Evolutionary conservation across 352 stramenopile species (phyloP), one percentile per base, ranked within the genome.

Genomic region (Pythium scleroteichum): DNA sequence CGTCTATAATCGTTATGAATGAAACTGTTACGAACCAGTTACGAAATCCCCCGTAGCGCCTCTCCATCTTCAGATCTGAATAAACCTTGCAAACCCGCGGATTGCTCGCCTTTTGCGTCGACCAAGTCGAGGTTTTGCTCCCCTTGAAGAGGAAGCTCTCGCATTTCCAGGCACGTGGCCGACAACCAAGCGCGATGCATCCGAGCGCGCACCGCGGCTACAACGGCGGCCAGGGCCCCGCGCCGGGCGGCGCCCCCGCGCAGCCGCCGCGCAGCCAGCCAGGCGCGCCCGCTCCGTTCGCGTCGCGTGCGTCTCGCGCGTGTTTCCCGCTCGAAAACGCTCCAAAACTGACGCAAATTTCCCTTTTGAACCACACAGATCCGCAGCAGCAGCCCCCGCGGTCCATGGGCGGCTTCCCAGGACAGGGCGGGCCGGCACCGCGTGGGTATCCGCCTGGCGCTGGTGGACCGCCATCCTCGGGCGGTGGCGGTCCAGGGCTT

Each of bases 161-260:
- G 47, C 47, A 35, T 53, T 53, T 53, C 33, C 33, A 35, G 47
- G 47, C 47, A 53, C 47, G 47, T 53, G 26, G 26, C 26, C 27
- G 20, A 41, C 13, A 5, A 4, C 14, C 38, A 39, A 39, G 33
- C 38, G 3, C 23, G n/a, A 68, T 68, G 61, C 53, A 68, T 44
- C 46, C 52, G 20, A 68, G 47, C 41, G 53, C 53, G 13, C 54
- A 53, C 35, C 45, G 61, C 20, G 53, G 61, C 53, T 68, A 59
- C 61, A 27, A 40, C 38, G 39, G 51, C 39, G 38, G 22, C 4
- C 33, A 7, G 23, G 19, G 22, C 38, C 20, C 24, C 19, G 16
- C 60, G 45, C 20, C 32, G 23, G 59, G 41, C 22, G 42, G 23
- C 8, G 10, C 20, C 3, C 39, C 39, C 22, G 57, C 57, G 23